These are phyloP conservation scores for Globisporangium solare DNA, from an alignment of 352 stramenopile genomes.

Conservation along the genomic window DNA sequence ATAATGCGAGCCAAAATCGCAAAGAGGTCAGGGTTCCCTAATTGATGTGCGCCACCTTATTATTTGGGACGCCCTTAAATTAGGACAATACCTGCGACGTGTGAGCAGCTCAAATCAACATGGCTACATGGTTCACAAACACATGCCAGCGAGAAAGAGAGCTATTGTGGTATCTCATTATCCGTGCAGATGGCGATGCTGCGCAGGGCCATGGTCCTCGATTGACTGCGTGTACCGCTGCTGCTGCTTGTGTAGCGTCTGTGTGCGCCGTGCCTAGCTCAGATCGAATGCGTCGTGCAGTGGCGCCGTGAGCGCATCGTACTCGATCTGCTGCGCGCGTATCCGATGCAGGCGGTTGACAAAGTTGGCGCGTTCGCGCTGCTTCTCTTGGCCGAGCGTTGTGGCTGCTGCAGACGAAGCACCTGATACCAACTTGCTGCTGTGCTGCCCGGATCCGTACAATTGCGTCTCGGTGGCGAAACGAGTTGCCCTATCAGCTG, in stretches of 20 bases:
- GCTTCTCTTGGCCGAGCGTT: slow-evolving; percentile 46
- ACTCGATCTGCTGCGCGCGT: slow-evolving; percentile 28
- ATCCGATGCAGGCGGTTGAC: slow-evolving; percentile 35
- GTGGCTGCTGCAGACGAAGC: neutral
- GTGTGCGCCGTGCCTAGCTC: slow-evolving; percentile 29
- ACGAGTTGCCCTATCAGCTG: neutral
- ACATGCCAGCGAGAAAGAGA: too few species aligned
- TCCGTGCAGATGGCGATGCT: neutral
- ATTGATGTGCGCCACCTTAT: neutral
- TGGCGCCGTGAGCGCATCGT: slow-evolving; percentile 22
- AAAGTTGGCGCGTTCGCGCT: slow-evolving; percentile 29
- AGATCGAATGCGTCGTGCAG: slow-evolving; percentile 22
- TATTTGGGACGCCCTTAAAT: neutral
- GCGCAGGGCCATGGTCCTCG: slow-evolving; percentile 23
- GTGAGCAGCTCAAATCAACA: slow-evolving; percentile 8
- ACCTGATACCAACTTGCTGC: neutral
- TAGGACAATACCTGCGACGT: slow-evolving; percentile 1
- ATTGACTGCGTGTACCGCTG: slow-evolving; percentile 32
- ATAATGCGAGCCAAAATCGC: too few species aligned
- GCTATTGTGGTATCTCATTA: too few species aligned
- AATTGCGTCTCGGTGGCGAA: slow-evolving; percentile 40
- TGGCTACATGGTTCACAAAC: neutral
- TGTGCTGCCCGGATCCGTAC: slow-evolving; percentile 28
- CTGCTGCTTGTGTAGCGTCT: slow-evolving; percentile 38
- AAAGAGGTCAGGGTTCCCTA: neutral